phyloP scores from a whole-genome alignment of 2,329 filamentous ascomycete genomes.

The Neofusicoccum cordaticola region DNA sequence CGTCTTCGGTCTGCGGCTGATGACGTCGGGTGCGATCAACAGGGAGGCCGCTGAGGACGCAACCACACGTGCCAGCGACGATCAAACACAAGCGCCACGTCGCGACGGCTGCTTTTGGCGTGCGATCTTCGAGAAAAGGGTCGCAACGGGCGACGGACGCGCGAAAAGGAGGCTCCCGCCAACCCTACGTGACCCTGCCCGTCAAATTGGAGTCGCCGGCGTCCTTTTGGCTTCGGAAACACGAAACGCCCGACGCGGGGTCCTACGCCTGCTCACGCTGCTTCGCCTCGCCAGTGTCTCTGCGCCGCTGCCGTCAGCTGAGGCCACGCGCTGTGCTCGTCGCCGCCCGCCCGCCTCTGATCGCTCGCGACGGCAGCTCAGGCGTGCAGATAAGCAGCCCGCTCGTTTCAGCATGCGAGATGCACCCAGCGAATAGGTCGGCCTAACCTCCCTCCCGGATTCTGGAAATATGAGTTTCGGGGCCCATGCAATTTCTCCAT shows the following conservation, averaged over 20 bases:
- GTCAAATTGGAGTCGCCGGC: neutral
- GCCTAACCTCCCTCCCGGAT: neutral
- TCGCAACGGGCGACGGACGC: neutral
- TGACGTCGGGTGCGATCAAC: neutral
- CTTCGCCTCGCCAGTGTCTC: neutral
- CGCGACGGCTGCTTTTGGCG: constrained; percentile 1
- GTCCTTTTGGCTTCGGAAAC: neutral
- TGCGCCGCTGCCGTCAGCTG: constrained; percentile 4
- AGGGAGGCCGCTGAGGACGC: neutral
- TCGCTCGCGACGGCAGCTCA: neutral
- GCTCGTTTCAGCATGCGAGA: neutral
- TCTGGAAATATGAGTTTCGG: constrained; percentile 11
- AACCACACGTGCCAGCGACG: neutral
- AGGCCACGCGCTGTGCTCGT: neutral
- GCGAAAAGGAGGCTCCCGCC: neutral
- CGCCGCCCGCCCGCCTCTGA: no score
- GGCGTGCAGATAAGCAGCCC: constrained; percentile 11
- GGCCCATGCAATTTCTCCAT: neutral
- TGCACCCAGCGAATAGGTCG: neutral
- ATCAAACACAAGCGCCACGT: constrained; percentile 9
- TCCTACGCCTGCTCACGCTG: neutral
- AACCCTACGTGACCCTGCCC: no score
- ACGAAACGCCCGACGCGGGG: constrained; percentile 1
- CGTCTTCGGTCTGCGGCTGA: neutral
- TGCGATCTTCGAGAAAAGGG: neutral